Evolutionary conservation across 257 asterid genomes (phyloP).

Genomic region (Solanum arcanum): DNA sequence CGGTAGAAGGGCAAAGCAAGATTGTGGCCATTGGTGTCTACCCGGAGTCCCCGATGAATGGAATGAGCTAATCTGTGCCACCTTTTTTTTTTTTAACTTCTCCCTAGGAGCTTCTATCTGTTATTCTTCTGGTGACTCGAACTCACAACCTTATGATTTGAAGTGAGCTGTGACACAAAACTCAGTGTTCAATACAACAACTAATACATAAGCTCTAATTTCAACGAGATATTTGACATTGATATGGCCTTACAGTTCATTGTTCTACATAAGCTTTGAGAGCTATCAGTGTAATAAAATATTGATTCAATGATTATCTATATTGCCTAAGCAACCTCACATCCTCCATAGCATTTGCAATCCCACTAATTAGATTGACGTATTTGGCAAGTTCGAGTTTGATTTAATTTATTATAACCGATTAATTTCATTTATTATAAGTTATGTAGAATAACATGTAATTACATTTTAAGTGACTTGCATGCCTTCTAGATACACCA

Average conservation of each 20-base stretch:
- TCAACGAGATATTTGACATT: no score
- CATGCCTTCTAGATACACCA: no score
- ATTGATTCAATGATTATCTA: neutral
- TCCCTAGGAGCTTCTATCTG: neutral
- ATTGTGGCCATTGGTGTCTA: slow-evolving; percentile 97
- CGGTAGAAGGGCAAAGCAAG: slow-evolving; percentile 62
- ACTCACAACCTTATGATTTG: neutral
- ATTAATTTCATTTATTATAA: no score
- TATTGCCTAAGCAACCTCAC: no score
- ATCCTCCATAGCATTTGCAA: no score
- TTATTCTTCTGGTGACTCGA: no score
- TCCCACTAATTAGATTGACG: no score
- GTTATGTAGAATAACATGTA: no score
- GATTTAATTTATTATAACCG: no score
- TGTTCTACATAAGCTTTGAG: neutral
- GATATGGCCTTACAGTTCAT: neutral
- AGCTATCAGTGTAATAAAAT: neutral
- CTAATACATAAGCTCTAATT: neutral
- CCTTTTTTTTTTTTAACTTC: neutral
- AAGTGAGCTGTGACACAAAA: neutral
- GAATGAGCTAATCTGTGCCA: slow-evolving; percentile 59
- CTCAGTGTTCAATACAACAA: neutral
- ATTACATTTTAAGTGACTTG: no score
- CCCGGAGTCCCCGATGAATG: slow-evolving; percentile 91
- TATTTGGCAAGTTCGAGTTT: no score